These are phyloP conservation scores for Neonectria punicea DNA, from an alignment of 2,329 filamentous ascomycete species.

Conservation along the genomic window DNA sequence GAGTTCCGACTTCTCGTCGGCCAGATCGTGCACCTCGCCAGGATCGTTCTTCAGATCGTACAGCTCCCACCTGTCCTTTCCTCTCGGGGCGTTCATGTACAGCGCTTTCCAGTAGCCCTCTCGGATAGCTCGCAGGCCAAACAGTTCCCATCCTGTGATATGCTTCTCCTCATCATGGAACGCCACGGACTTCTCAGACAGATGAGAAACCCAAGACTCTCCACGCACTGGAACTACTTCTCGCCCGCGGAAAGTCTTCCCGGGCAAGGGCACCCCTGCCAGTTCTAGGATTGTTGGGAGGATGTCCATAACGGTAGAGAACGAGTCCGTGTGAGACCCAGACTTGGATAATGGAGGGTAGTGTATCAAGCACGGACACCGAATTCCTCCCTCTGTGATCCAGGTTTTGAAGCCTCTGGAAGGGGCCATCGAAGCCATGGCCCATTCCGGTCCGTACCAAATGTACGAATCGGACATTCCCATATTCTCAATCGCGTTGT, in stretches of 20 bases:
- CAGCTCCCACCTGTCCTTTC: conserved; percentile 24
- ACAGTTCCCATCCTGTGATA: conserved; percentile 65
- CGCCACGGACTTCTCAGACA: conserved; percentile 45
- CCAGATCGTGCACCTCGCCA: conserved; percentile 17
- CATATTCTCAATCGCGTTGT: conserved; percentile 62
- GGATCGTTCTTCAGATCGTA: conserved; percentile 21
- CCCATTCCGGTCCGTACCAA: conserved; percentile 62
- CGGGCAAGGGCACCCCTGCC: conserved; percentile 54
- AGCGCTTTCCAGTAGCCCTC: conserved; percentile 66
- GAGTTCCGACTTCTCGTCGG: not conserved
- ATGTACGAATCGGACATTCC: conserved; percentile 67
- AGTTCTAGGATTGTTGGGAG: conserved; percentile 58
- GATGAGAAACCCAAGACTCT: conserved; percentile 22
- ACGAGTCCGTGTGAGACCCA: conserved; percentile 42
- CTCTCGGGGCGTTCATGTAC: conserved; percentile 53
- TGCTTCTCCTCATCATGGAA: conserved; percentile 59
- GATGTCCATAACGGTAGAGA: conserved; percentile 59
- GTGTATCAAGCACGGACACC: conserved; percentile 30
- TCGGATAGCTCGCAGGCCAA: conserved; percentile 61
- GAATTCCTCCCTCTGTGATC: conserved; percentile 16
- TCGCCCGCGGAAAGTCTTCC: conserved; percentile 50
- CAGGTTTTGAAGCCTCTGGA: conserved; percentile 52
- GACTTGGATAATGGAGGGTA: conserved; percentile 53
- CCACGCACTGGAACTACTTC: conserved; percentile 62
- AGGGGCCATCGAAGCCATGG: conserved; percentile 57